Percentiles rank a stretch among this genome's conserved stretches.
phyloP scores from a whole-genome alignment of 345 rosid species.

The Hirschfeldia incana region DNA sequence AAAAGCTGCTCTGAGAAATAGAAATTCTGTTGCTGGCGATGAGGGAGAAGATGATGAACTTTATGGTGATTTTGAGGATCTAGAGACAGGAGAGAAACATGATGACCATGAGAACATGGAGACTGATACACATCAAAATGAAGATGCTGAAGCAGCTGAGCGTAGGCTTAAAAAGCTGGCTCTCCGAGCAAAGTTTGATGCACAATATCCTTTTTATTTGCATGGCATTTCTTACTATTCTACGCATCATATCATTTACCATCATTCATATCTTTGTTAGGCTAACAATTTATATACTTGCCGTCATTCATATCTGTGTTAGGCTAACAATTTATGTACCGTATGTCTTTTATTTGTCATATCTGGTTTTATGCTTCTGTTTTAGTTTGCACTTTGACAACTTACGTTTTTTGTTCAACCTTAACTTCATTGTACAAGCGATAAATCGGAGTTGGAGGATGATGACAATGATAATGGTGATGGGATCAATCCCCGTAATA shows the following conservation, averaged over 20 bases:
- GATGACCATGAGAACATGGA: constrained; percentile 41
- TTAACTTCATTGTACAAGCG: constrained; percentile 58
- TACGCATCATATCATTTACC: too few species aligned
- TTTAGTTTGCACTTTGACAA: constrained; percentile 21
- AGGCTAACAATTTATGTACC: constrained; percentile 1
- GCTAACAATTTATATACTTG: neutral
- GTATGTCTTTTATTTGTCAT: constrained; percentile 9
- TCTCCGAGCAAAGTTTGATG: constrained; percentile 70
- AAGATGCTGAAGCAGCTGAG: constrained; percentile 49
- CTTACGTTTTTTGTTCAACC: constrained; percentile 41
- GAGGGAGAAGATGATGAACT: constrained; percentile 49
- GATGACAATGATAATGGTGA: constrained; percentile 58
- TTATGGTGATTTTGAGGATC: constrained; percentile 89
- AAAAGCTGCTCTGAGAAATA: constrained; percentile 67
- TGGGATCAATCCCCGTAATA: constrained; percentile 39
- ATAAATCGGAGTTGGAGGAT: constrained; percentile 61
- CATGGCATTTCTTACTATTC: too few species aligned
- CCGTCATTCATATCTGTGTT: constrained; percentile 9
- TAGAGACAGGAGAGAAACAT: constrained; percentile 75
- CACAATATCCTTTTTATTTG: constrained; percentile 75
- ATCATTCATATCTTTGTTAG: constrained; percentile 17
- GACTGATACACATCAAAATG: constrained; percentile 41
- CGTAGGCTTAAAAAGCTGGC: constrained; percentile 84
- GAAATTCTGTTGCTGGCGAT: constrained; percentile 34
- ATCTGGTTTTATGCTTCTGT: constrained; percentile 11